Evolutionary conservation across 495 filamentous ascomycete species (phyloP).

Genomic region (Aspergillus bridgeri): DNA sequence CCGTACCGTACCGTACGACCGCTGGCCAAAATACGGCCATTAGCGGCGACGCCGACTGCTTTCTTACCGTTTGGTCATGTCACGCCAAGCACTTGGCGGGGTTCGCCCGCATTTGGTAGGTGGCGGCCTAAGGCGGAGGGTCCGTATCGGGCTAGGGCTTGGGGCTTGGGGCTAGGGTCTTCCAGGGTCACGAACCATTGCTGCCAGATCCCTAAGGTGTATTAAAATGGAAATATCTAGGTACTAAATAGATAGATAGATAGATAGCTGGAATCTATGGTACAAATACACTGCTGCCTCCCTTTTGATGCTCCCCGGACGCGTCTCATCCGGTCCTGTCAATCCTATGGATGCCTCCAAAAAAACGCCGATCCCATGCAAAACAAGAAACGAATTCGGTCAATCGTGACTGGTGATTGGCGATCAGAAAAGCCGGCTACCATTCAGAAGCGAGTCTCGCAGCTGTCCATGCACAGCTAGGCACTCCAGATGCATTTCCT

Average conservation of each 20-base stretch:
- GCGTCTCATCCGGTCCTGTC: background rate
- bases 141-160: conserved; percentile 19
- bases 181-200: background rate
- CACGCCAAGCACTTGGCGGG: conserved; percentile 9
- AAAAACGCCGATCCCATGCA: background rate
- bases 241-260: background rate
- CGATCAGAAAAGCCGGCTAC: conserved; percentile 31
- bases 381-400: background rate
- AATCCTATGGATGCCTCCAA: background rate
- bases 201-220: background rate
- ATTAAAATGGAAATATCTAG: too few relatives aligned
- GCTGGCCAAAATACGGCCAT: background rate
- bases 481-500: conserved; percentile 59
- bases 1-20: conserved; percentile 3
- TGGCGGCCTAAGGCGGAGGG: conserved; percentile 15
- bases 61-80: conserved; percentile 2
- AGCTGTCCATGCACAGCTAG: conserved; percentile 58
- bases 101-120: conserved; percentile 16
- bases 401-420: background rate
- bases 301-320: background rate
- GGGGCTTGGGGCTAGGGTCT: conserved; percentile 19
- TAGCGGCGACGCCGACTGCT: background rate
- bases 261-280: background rate
- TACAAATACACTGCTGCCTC: background rate
- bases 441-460: conserved; percentile 47